A percentile compares a stretch with the other conserved stretches of the same genome.
Evolutionary conservation across 805 yeast species (phyloP).

Genomic region (Starmera dryadoides): DNA sequence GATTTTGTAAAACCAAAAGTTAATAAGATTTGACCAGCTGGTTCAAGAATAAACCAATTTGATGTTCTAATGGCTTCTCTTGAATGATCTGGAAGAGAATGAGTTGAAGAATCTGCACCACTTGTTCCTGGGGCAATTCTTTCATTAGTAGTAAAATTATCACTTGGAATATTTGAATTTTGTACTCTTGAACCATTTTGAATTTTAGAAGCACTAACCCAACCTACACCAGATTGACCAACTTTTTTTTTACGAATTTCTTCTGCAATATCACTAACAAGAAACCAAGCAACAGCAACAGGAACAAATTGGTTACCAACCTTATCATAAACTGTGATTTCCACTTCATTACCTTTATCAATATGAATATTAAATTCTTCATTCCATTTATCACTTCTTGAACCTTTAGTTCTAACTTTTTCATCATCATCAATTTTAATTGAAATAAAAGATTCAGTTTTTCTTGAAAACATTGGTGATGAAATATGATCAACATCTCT

Average conservation of each 20-base stretch:
- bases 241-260: conserved; percentile 89
- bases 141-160: conserved; percentile 16
- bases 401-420: conserved; percentile 64
- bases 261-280: conserved; percentile 87
- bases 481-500: conserved; percentile 92
- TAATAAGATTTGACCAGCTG: conserved; percentile 83
- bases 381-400: conserved; percentile 74
- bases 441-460: conserved; percentile 72
- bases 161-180: conserved; percentile 14
- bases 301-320: conserved; percentile 63
- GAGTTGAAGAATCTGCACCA: conserved; percentile 1
- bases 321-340: conserved; percentile 80
- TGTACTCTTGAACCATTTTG: conserved; percentile 13
- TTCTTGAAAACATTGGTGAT: conserved; percentile 67
- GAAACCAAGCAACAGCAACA: conserved; percentile 88
- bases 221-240: conserved; percentile 71
- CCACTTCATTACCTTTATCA: conserved; percentile 89
- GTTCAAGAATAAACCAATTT: conserved; percentile 89
- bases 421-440: conserved; percentile 87
- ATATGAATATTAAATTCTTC: conserved; percentile 78
- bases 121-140: not conserved
- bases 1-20: conserved; percentile 76
- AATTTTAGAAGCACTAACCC: conserved; percentile 77
- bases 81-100: conserved; percentile 4
- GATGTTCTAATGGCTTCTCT: conserved; percentile 40